Conservation (phyloP, 139 green algal genomes). For the Micractinium sp. region DNA sequence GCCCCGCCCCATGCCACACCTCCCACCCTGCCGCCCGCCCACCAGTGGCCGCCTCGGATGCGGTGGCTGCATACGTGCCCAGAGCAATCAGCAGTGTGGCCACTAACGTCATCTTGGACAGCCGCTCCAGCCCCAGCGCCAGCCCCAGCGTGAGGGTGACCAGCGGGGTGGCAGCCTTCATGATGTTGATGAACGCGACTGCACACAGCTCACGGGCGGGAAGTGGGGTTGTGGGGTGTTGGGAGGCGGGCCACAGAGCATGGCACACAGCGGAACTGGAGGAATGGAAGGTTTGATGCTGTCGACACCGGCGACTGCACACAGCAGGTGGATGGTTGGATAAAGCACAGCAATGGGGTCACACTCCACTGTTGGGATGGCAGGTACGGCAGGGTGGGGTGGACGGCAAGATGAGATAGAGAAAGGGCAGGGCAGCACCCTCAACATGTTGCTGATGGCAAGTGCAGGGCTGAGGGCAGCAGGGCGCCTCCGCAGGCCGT, state of each 20-base stretch:
- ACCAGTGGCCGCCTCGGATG: constrained; percentile 11
- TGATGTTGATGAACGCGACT: constrained; percentile 57
- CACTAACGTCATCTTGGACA: constrained; percentile 10
- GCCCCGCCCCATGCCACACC: too few species aligned
- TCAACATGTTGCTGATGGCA: too few species aligned
- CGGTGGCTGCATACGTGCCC: constrained; percentile 41
- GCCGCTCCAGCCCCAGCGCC: constrained; percentile 34
- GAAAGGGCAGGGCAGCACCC: too few species aligned
- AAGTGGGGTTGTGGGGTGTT: not conserved
- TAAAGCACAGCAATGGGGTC: too few species aligned
- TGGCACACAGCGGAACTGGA: not conserved
- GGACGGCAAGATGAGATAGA: too few species aligned
- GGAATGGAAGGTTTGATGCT: too few species aligned
- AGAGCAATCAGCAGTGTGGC: constrained; percentile 42
- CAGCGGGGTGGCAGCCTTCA: constrained; percentile 54
- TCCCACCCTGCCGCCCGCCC: too few species aligned
- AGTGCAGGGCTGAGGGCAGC: too few species aligned
- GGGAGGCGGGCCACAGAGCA: not conserved
- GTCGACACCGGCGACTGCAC: too few species aligned
- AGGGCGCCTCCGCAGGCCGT: too few species aligned
- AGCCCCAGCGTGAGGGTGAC: constrained; percentile 45
- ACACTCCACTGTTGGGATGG: too few species aligned
- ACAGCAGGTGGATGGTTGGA: not conserved
- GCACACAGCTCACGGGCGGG: not conserved
- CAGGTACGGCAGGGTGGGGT: too few species aligned